Base-by-base conservation (phyloP, 2,329 filamentous ascomycete genomes). In the Paecilomyces niveus region DNA sequence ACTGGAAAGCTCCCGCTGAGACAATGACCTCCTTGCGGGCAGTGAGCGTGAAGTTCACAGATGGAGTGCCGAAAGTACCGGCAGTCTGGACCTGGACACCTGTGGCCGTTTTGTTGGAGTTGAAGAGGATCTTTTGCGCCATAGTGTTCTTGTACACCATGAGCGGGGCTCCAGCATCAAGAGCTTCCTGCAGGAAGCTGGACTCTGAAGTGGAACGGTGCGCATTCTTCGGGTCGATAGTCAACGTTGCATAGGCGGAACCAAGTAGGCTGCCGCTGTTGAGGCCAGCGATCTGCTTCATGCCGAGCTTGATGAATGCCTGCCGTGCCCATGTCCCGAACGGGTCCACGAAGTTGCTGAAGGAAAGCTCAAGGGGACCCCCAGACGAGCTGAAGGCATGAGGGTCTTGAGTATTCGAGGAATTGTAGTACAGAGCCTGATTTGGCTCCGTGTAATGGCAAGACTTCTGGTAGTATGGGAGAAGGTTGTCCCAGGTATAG, bases 21-120 rank as follows among this genome's bases (percentile, higher is more conserved):
- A 80, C 57, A 26, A 80, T 76, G 24, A 79, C 73, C 61, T 80
- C 77, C 49, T 75, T 73, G 11, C 65, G 69, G 1, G 74, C 74
- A 0, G 57, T 57, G 32, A 70, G 56, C 29, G 52, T 69, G 57
- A 61, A 68, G 33, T 57, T 54, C 58, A 62, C 54, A 24, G 53
- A 58, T 3, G 63, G 63, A 15, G 70, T 65, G 58, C 68, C 39
- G 45, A 67, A 15, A 64, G 62, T 26, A 9, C 50, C 50, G 11
- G 22, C 50, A 15, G 50, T 52, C 22, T 10, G 49, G 61, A 63
- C 64, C 52, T 63, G 18, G 22, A 70, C 62, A n/a, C 65, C 61
- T 1, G 58, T 70, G 21, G 72, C 71, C 3, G 56, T 66, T 39
- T 68, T 69, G 52, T 67, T 59, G 10, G 21, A 52, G 53, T 72